phyloP scores from a whole-genome alignment of 2,329 filamentous ascomycete genomes.

The Stemphylium lycopersici region DNA sequence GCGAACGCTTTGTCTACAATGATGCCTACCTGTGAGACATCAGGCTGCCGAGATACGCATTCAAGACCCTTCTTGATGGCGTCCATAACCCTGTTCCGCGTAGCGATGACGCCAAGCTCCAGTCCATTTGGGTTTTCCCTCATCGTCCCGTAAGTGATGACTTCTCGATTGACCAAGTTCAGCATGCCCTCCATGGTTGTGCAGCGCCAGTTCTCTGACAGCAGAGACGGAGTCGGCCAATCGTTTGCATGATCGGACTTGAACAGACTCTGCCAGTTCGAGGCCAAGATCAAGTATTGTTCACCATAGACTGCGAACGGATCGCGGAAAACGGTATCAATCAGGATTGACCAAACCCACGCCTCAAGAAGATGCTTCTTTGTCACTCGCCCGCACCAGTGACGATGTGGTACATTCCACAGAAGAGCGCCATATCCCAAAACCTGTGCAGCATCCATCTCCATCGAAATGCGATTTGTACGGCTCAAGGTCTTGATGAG shows the following conservation, averaged over 20 bases:
- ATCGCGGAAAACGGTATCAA: not conserved
- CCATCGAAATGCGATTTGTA: not conserved
- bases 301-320: not conserved
- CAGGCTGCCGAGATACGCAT: too few relatives aligned
- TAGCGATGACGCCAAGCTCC: too few relatives aligned
- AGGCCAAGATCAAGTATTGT: not conserved
- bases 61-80: too few relatives aligned
- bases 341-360: constrained; percentile 22
- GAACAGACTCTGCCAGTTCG: not conserved
- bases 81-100: too few relatives aligned
- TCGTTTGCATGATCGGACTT: accelerated
- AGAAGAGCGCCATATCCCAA: not conserved
- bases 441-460: not conserved
- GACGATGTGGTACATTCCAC: not conserved
- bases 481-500: not conserved
- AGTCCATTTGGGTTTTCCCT: too few relatives aligned
- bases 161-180: not conserved
- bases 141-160: not conserved
- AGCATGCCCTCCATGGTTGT: constrained; percentile 8
- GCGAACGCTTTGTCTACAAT: constrained; percentile 25
- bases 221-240: not conserved
- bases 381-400: constrained; percentile 10
- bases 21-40: not conserved
- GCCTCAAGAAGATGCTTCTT: constrained; percentile 24
- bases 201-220: not conserved